phyloP scores from a whole-genome alignment of 345 rosid species.

The Toxicodendron radicans region DNA sequence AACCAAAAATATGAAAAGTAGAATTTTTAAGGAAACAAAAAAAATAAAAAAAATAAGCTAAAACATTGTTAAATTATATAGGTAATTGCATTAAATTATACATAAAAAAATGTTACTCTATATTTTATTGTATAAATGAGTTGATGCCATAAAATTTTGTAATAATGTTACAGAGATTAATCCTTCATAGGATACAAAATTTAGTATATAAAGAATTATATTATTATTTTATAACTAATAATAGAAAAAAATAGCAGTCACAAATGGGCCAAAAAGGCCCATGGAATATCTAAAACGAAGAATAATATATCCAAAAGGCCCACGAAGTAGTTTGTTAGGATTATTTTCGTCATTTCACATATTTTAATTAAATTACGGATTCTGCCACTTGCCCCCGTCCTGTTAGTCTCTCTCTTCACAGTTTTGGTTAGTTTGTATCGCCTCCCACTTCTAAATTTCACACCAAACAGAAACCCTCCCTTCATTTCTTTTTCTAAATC shows the following conservation, averaged over 20 bases:
- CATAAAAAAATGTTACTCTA: too few species aligned
- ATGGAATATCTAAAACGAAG: not conserved
- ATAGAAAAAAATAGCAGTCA: not conserved
- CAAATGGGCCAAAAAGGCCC: not conserved
- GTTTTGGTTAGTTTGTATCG: slow-evolving; percentile 19
- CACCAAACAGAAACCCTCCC: slow-evolving; percentile 25
- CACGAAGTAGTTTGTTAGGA: not conserved
- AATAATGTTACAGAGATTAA: too few species aligned
- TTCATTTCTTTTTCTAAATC: slow-evolving; percentile 8
- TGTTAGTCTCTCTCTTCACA: slow-evolving; percentile 18
- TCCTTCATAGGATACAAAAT: too few species aligned
- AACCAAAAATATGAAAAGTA: too few species aligned
- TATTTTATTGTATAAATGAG: too few species aligned
- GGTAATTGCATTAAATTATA: too few species aligned
- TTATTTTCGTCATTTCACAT: not conserved
- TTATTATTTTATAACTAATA: too few species aligned
- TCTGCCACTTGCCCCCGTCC: slow-evolving; percentile 30
- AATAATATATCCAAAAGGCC: not conserved
- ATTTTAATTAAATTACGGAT: slow-evolving; percentile 25
- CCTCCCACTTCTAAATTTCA: not conserved
- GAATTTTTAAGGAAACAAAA: too few species aligned
- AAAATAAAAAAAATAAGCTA: too few species aligned
- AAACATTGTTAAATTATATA: too few species aligned
- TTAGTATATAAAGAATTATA: too few species aligned
- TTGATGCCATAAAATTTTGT: too few species aligned